Percentiles rank a stretch among this genome's conserved stretches.
These are phyloP conservation scores for Boletus reticuloceps DNA, from an alignment of 768 basidiomycete genomes.

Conservation along the genomic window DNA sequence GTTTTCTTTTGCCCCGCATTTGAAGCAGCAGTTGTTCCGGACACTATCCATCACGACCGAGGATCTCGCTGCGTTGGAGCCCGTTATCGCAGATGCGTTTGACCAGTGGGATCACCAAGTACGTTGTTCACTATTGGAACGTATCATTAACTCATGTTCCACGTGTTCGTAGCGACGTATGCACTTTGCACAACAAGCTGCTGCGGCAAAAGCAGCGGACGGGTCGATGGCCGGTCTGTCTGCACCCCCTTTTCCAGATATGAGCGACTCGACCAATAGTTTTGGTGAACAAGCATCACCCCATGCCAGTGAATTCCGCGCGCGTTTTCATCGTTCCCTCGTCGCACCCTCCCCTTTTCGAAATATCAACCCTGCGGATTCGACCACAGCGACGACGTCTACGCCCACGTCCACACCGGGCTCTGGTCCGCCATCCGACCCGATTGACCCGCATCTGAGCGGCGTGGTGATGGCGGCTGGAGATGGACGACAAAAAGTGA, in stretches of 20 bases:
- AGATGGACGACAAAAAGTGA: slow-evolving; percentile 26
- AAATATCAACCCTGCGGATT: slow-evolving; percentile 28
- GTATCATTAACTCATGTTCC: neutral
- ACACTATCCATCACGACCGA: slow-evolving; percentile 74
- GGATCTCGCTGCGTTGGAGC: slow-evolving; percentile 74
- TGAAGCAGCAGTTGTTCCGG: slow-evolving; percentile 74
- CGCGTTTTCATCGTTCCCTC: slow-evolving; percentile 62
- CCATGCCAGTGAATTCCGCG: slow-evolving; percentile 55
- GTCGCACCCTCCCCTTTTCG: slow-evolving; percentile 60
- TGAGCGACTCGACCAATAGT: slow-evolving; percentile 28
- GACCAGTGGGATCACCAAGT: slow-evolving; percentile 86
- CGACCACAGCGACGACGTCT: slow-evolving; percentile 30
- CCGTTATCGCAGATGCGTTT: slow-evolving; percentile 80
- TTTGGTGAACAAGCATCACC: slow-evolving; percentile 32
- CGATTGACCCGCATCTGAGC: slow-evolving; percentile 33
- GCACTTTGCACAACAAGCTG: slow-evolving; percentile 42
- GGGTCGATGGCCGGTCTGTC: slow-evolving; percentile 30
- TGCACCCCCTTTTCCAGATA: slow-evolving; percentile 29
- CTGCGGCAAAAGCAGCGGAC: slow-evolving; percentile 29
- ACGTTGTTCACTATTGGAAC: slow-evolving; percentile 18
- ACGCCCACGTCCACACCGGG: slow-evolving; percentile 35
- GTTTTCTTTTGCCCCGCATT: slow-evolving; percentile 67
- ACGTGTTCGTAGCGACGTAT: slow-evolving; percentile 39
- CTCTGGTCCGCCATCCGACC: slow-evolving; percentile 32
- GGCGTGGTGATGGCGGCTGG: slow-evolving; percentile 22